Evolutionary conservation across 2,329 filamentous ascomycete species (phyloP).

Genomic region (Orbilia oligospora): DNA sequence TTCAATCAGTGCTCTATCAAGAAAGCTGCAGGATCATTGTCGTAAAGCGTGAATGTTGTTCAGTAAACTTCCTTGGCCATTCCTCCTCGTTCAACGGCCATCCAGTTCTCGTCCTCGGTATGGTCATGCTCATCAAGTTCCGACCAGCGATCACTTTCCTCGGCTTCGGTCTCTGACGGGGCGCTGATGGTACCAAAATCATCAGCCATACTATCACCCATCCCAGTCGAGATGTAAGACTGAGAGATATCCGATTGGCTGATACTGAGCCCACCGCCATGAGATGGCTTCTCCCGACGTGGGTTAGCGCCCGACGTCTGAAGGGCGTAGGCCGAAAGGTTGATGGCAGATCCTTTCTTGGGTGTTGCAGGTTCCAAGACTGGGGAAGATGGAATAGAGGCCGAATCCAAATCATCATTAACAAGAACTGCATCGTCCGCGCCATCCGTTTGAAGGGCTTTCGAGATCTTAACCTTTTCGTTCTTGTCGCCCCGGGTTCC

Average conservation of each 20-base stretch:
- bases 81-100: slow-evolving; percentile 53
- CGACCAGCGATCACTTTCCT: slow-evolving; percentile 60
- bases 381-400: slow-evolving; percentile 53
- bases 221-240: slow-evolving; percentile 50
- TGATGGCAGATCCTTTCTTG: slow-evolving; percentile 50
- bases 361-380: slow-evolving; percentile 42
- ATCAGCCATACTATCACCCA: slow-evolving; percentile 47
- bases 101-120: slow-evolving; percentile 49
- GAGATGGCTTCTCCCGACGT: slow-evolving; percentile 21
- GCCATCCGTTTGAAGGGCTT: slow-evolving; percentile 30
- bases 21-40: not conserved
- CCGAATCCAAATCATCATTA: slow-evolving; percentile 50
- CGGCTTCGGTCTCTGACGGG: slow-evolving; percentile 49
- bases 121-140: slow-evolving; percentile 52
- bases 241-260: slow-evolving; percentile 51
- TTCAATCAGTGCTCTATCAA: not conserved
- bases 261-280: slow-evolving; percentile 23
- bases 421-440: slow-evolving; percentile 49
- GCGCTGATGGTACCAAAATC: slow-evolving; percentile 55
- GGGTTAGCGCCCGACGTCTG: slow-evolving; percentile 12
- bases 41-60: not conserved
- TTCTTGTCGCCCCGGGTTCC: slow-evolving; percentile 7
- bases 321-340: slow-evolving; percentile 42
- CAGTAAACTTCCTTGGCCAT: slow-evolving; percentile 57
- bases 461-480: slow-evolving; percentile 16